Percentiles rank a stretch among this genome's conserved stretches.
phyloP scores from a whole-genome alignment of 371 early-diverging fungal genomes.

The Syncephalastrum monosporum region DNA sequence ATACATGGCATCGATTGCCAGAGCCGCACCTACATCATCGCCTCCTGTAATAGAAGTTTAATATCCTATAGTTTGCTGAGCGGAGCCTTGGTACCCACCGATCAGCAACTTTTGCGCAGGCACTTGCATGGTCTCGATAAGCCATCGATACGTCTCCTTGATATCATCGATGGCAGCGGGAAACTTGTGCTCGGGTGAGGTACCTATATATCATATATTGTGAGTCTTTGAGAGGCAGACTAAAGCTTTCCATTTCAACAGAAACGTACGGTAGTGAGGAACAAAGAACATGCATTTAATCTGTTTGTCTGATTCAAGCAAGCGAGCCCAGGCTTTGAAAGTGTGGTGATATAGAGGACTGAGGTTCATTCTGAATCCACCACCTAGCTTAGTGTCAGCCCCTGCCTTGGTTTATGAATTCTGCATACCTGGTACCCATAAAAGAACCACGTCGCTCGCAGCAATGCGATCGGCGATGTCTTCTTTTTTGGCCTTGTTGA shows the following conservation, averaged over 20 bases:
- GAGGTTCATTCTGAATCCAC: constrained; percentile 41
- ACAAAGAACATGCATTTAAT: constrained; percentile 40
- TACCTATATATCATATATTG: constrained; percentile 12
- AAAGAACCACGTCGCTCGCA: constrained; percentile 29
- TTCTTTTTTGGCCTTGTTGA: constrained; percentile 32
- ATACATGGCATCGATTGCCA: constrained; percentile 34
- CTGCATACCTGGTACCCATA: constrained; percentile 43
- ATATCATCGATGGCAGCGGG: constrained; percentile 36
- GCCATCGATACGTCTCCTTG: constrained; percentile 29
- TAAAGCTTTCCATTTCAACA: background rate
- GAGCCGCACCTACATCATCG: constrained; percentile 41
- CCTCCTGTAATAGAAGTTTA: constrained; percentile 15
- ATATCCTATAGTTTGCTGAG: background rate
- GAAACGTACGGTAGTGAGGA: constrained; percentile 34
- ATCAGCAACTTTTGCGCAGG: constrained; percentile 13
- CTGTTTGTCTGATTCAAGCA: constrained; percentile 36
- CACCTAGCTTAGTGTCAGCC: constrained; percentile 23
- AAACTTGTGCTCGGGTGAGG: constrained; percentile 26
- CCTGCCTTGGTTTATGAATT: background rate
- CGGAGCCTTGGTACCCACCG: constrained; percentile 1
- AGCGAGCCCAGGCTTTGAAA: constrained; percentile 34
- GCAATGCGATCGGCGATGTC: constrained; percentile 30
- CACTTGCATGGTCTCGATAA: constrained; percentile 22
- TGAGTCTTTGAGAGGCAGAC: too few species aligned
- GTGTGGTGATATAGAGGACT: constrained; percentile 30